Evolutionary conservation across 768 basidiomycete genomes (phyloP), one percentile per base, ranked within the genome.

Genomic region (Pisolithus orientalis): DNA sequence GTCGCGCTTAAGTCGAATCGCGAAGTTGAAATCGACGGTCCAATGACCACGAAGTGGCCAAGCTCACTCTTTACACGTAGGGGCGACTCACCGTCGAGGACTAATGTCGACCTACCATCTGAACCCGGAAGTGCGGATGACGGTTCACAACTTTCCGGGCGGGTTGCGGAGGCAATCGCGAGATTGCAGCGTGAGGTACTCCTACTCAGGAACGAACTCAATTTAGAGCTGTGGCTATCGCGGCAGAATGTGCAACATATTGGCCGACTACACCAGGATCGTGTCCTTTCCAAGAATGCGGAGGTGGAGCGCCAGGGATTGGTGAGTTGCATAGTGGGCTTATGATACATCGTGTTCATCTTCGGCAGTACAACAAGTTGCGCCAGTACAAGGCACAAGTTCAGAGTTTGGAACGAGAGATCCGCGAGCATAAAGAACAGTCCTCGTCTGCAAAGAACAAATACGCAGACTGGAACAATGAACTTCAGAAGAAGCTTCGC

Each of bases 171-270:
- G 50, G 83, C 82, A 8, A 81, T 93, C 29, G 78, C 83, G 13
- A 75, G 72, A 6, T 71, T 94, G 53, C 91, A 94, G 65, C 75
- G 85, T 42, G 88, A 93, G 61, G 75, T 87, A 1, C 66, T 91
- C 2, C 66, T 91, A 28, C 72, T 93, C 28, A 76, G 85, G 46
- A 90, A 83, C 62, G 90, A 93, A 57, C 79, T 93, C 39, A 90
- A 90, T 62, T 90, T 92, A 54, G 87, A 93, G 69, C 72, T 85
- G 25, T 94, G 90, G 87, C 71, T 87, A 39, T 83, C 87, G 52
- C 76, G 87, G 56, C 84, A 91, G 67, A 90, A 90, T 53, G 78
- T 86, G 48, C 81, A 83, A 62, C 88, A 92, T 61, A 86, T 94
- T 47, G 87, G 85, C n/a, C 77, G 84, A 39, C 70, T 93, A 40